phyloP scores from a whole-genome alignment of 2,329 filamentous ascomycete species.

The Paecilomyces niveus region DNA sequence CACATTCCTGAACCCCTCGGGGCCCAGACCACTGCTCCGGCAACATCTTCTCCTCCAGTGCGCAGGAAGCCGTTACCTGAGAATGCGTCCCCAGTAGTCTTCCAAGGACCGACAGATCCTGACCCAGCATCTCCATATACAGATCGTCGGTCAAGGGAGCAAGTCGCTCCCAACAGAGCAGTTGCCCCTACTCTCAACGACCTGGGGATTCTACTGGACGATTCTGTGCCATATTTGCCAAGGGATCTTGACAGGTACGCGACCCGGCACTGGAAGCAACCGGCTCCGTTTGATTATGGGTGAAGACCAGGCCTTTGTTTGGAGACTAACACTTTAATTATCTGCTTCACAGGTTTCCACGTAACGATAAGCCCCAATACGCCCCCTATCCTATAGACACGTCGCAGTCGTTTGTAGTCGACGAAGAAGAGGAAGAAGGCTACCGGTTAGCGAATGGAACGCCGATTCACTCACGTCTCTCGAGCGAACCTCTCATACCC shows the following conservation, averaged over 20 bases:
- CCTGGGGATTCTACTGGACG: constrained; percentile 7
- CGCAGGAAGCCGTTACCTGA: constrained; percentile 50
- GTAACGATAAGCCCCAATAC: constrained; percentile 9
- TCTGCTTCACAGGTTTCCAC: constrained; percentile 28
- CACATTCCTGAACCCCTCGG: constrained; percentile 3
- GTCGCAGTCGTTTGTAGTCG: constrained; percentile 18
- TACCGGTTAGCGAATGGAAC: constrained; percentile 30
- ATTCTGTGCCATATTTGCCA: constrained; percentile 7
- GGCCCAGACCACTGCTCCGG: constrained; percentile 17
- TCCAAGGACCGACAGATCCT: constrained; percentile 13
- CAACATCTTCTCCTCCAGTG: constrained; percentile 37
- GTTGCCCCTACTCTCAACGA: constrained; percentile 3
- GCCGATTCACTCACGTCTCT: constrained; percentile 32
- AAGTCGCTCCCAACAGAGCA: background rate
- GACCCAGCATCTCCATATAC: constrained; percentile 1
- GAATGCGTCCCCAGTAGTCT: constrained; percentile 41
- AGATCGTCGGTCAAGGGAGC: constrained; percentile 1
- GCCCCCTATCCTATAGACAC: constrained; percentile 27
- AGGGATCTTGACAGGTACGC: constrained; percentile 10
- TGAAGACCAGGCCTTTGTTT: background rate
- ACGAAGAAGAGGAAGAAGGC: constrained; percentile 18
- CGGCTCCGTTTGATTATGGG: background rate
- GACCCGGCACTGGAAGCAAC: background rate
- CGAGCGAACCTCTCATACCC: constrained; percentile 43
- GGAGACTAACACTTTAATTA: background rate